Evolutionary conservation across 768 basidiomycete species (phyloP).

Genomic region (Boletales sp.): DNA sequence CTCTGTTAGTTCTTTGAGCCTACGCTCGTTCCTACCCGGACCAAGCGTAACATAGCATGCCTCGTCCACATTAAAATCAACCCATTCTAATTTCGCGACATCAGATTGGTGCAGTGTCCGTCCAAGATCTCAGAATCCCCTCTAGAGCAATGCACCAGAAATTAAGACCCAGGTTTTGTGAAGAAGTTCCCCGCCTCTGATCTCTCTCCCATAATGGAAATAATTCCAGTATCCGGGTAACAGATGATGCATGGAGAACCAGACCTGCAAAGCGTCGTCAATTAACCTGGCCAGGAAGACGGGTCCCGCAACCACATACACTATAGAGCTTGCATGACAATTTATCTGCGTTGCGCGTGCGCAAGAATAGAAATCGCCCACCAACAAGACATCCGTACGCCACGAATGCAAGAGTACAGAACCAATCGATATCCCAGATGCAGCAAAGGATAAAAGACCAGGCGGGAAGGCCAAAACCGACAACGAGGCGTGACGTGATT

Average conservation of each 20-base stretch:
- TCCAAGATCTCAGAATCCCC: neutral
- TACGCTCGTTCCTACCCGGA: no score
- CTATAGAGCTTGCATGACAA: constrained; percentile 37
- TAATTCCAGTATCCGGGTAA: constrained; percentile 37
- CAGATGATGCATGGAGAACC: constrained; percentile 34
- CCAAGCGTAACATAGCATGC: no score
- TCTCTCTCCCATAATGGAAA: constrained; percentile 14
- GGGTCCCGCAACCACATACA: constrained; percentile 13
- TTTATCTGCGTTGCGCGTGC: constrained; percentile 28
- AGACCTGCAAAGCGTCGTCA: constrained; percentile 22
- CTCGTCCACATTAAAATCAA: neutral
- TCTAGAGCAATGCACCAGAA: constrained; percentile 3
- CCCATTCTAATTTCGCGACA: neutral
- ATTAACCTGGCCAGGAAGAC: neutral
- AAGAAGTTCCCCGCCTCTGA: constrained; percentile 12
- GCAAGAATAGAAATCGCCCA: constrained; percentile 27
- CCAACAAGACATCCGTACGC: constrained; percentile 34
- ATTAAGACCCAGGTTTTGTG: constrained; percentile 11
- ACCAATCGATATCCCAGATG: constrained; percentile 34
- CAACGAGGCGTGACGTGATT: constrained; percentile 29
- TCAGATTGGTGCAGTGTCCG: neutral
- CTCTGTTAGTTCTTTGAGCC: no score
- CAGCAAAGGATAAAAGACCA: constrained; percentile 37
- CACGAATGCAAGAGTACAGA: constrained; percentile 26
- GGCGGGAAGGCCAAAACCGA: constrained; percentile 30